A percentile compares a stretch with the other conserved stretches of the same genome.
Evolutionary conservation across 129 eudicot species (phyloP).

Genomic region (Sambucus nigra): DNA sequence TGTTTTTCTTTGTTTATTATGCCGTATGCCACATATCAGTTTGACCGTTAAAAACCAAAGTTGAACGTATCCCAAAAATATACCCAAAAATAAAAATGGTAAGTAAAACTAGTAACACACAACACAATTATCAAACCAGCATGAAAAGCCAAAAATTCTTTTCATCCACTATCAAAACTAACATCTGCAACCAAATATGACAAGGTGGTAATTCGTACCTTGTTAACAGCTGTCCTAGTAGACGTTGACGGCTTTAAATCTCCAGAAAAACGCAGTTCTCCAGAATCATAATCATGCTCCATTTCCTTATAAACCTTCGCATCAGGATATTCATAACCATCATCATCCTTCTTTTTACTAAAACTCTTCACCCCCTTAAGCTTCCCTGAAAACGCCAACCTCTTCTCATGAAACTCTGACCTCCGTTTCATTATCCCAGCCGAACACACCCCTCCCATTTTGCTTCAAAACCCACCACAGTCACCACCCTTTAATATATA

Average conservation of each 20-base stretch:
- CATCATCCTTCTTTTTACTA: conserved; percentile 24
- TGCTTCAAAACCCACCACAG: not conserved
- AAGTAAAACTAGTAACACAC: no score
- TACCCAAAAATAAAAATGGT: no score
- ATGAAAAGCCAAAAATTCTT: no score
- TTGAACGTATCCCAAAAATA: no score
- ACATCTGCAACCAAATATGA: no score
- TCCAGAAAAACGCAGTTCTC: conserved; percentile 43
- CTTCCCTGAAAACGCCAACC: conserved; percentile 55
- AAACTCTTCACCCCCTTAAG: conserved; percentile 48
- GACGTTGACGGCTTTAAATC: conserved; percentile 69
- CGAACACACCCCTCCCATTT: conserved; percentile 84
- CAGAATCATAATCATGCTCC: conserved; percentile 40
- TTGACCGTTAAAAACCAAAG: no score
- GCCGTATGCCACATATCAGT: no score
- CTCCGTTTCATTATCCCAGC: conserved; percentile 46
- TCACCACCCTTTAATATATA: not conserved
- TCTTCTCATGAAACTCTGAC: conserved; percentile 19
- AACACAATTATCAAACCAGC: no score
- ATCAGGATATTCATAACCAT: conserved; percentile 16
- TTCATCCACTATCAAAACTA: no score
- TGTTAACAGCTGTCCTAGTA: conserved; percentile 36
- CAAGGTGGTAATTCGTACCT: no score
- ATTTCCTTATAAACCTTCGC: conserved; percentile 25
- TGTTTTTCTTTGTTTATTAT: no score